Conservation (phyloP, 345 rosid species). For the Gossypium bickii region DNA sequence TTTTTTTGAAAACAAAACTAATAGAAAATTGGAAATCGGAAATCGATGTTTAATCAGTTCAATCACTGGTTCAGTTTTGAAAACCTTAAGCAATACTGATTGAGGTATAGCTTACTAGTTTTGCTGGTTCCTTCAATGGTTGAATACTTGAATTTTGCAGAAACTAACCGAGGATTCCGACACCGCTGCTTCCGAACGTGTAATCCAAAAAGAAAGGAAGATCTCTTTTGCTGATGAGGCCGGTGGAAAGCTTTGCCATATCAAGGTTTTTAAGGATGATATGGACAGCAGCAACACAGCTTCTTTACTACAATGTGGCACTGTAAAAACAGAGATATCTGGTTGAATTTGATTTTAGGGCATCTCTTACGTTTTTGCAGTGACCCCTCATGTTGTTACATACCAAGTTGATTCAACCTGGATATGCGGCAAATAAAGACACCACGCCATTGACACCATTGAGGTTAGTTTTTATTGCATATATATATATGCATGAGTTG, state of each 20-base stretch:
- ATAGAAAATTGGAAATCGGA: too few species aligned
- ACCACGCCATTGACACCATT: neutral
- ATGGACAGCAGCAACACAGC: conserved; percentile 19
- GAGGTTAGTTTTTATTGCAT: neutral
- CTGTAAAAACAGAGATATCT: conserved; percentile 4
- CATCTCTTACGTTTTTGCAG: neutral
- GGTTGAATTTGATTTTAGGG: neutral
- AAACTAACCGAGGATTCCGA: conserved; percentile 34
- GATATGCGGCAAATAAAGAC: neutral
- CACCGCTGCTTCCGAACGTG: conserved; percentile 27
- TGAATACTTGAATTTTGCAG: conserved; percentile 28
- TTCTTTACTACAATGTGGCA: conserved; percentile 19
- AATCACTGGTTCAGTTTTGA: too few species aligned
- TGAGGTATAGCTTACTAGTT: neutral
- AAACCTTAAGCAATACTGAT: too few species aligned
- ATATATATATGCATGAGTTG: neutral
- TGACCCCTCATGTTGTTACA: neutral
- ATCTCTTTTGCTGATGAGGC: conserved; percentile 86
- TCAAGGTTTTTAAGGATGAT: conserved; percentile 58
- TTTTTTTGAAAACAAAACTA: too few species aligned
- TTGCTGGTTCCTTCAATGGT: conserved; percentile 13
- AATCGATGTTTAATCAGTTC: too few species aligned
- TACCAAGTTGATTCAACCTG: neutral
- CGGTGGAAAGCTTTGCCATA: conserved; percentile 74
- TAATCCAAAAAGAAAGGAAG: conserved; percentile 43